These are phyloP conservation scores for Mycosphaerella arachidis DNA, from an alignment of 2,329 filamentous ascomycete species.

Conservation along the genomic window DNA sequence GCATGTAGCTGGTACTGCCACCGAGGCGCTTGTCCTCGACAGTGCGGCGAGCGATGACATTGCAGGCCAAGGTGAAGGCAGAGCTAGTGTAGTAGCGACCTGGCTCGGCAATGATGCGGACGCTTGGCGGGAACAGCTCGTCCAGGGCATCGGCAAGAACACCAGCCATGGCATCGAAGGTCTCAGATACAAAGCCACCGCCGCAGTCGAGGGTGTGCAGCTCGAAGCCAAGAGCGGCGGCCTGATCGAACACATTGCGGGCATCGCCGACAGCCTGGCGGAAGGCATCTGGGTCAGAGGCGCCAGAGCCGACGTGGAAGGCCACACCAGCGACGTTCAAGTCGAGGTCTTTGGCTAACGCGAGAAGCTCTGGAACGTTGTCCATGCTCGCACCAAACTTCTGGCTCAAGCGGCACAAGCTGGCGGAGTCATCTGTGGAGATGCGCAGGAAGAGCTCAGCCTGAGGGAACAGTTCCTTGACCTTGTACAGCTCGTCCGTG, in stretches of 20 bases:
- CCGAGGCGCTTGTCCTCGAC: conserved; percentile 61
- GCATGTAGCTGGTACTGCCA: conserved; percentile 76
- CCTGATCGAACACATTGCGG: conserved; percentile 82
- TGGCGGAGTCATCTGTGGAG: conserved; percentile 90
- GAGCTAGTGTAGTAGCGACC: conserved; percentile 92
- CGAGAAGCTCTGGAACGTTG: conserved; percentile 69
- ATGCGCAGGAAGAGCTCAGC: conserved; percentile 94
- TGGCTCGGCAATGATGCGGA: conserved; percentile 91
- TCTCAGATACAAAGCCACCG: conserved; percentile 85
- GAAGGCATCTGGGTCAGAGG: conserved; percentile 88
- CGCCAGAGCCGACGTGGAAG: conserved; percentile 96
- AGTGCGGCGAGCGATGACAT: conserved; percentile 91
- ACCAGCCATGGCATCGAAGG: conserved; percentile 83
- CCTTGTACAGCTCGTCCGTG: conserved; percentile 94
- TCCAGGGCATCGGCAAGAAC: conserved; percentile 78
- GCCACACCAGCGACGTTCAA: conserved; percentile 93
- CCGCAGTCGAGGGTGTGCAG: conserved; percentile 90
- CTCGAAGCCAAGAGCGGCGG: conserved; percentile 67
- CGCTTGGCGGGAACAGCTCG: conserved; percentile 75
- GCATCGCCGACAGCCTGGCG: conserved; percentile 87
- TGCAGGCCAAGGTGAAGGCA: conserved; percentile 91
- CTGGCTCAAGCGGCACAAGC: conserved; percentile 88
- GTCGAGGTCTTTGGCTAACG: conserved; percentile 72
- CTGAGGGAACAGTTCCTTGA: conserved; percentile 81
- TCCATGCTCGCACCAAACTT: conserved; percentile 95